A percentile compares a stretch with the other conserved stretches of the same genome.
These are phyloP conservation scores for Candida frijolesensis DNA, from an alignment of 1,139 yeast species.

Conservation along the genomic window DNA sequence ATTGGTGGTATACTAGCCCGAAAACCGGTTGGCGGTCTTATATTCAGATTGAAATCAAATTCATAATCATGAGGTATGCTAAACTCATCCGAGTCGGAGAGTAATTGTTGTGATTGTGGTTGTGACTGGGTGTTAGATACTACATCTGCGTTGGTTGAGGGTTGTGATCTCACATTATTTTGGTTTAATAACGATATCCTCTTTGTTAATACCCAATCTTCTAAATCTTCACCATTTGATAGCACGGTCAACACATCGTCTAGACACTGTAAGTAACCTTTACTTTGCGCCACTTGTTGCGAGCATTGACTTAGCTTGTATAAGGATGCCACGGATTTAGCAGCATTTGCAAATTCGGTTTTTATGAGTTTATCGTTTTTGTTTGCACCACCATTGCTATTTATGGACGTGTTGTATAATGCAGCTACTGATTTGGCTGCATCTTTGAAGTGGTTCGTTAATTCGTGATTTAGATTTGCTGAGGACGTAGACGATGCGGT, in stretches of 20 bases:
- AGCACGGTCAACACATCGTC: conserved; percentile 56
- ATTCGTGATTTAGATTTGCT: conserved; percentile 43
- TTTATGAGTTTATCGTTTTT: conserved; percentile 31
- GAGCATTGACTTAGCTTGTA: conserved; percentile 55
- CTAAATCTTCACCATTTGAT: conserved; percentile 50
- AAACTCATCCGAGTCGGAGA: conserved; percentile 9
- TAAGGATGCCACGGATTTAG: conserved; percentile 63
- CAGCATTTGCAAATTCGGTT: conserved; percentile 62
- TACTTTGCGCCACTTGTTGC: conserved; percentile 42
- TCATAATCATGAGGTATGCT: conserved; percentile 38
- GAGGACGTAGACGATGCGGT: neutral
- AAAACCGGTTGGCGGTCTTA: conserved; percentile 39
- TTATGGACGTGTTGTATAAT: conserved; percentile 35
- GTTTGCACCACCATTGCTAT: conserved; percentile 11
- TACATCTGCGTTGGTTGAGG: neutral
- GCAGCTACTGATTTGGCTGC: conserved; percentile 51
- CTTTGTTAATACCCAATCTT: conserved; percentile 54
- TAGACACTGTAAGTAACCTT: conserved; percentile 60
- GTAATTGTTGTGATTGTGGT: neutral
- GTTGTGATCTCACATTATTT: neutral
- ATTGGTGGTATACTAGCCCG: conserved; percentile 50
- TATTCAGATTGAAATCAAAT: conserved; percentile 35
- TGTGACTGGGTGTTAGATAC: neutral
- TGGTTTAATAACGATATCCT: conserved; percentile 45
- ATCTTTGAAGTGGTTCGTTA: conserved; percentile 43